Conservation (phyloP, 129 eudicot genomes). For the Gnaphalium uliginosum region DNA sequence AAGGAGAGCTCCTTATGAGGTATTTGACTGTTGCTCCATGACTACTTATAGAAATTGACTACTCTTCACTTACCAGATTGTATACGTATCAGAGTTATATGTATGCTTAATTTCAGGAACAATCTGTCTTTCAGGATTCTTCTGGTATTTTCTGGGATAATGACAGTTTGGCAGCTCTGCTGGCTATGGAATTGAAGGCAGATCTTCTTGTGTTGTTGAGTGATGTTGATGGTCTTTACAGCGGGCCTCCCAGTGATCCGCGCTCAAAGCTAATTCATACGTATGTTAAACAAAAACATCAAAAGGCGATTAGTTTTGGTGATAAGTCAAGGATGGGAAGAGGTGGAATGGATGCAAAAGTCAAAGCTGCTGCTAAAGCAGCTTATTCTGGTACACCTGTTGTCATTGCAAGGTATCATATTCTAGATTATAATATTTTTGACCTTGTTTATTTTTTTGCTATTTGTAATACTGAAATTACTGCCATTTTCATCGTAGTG, state of each 20-base stretch:
- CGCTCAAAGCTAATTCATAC: conserved; percentile 78
- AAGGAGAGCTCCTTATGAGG: conserved; percentile 95
- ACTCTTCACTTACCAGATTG: background rate
- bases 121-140: conserved; percentile 62
- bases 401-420: conserved; percentile 70
- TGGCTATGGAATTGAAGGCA: conserved; percentile 84
- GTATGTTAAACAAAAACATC: conserved; percentile 69
- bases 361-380: conserved; percentile 79
- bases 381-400: conserved; percentile 86
- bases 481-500: conserved; percentile 44
- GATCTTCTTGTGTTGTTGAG: conserved; percentile 87
- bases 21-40: conserved; percentile 18
- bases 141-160: conserved; percentile 97
- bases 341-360: conserved; percentile 98
- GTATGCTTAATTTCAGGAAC: conserved; percentile 22
- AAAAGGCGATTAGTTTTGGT: conserved; percentile 72
- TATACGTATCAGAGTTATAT: conserved; percentile 14
- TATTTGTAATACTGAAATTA: conserved; percentile 22
- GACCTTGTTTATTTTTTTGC: background rate
- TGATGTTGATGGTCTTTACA: conserved; percentile 93
- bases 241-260: conserved; percentile 94
- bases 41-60: background rate
- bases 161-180: conserved; percentile 83
- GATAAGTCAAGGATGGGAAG: conserved; percentile 94
- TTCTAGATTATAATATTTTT: background rate